Percentiles rank a stretch among this genome's conserved stretches.
These are phyloP conservation scores for Aureobasidium sp. DNA, from an alignment of 2,329 filamentous ascomycete genomes.

Conservation along the genomic window DNA sequence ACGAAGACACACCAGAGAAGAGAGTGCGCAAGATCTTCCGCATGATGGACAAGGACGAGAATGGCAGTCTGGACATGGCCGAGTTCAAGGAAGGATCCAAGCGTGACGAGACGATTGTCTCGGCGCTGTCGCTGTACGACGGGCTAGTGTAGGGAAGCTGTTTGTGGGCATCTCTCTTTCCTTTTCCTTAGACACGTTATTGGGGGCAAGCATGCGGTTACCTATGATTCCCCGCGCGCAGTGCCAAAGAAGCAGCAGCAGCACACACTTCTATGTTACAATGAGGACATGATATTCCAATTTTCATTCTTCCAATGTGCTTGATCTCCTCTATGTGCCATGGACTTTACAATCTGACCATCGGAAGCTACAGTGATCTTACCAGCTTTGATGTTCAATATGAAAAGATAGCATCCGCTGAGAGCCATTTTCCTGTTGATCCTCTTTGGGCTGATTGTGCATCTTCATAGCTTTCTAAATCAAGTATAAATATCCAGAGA, in stretches of 20 bases:
- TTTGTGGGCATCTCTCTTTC: neutral
- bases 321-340: too few relatives aligned
- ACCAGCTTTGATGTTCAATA: too few relatives aligned
- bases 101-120: slow-evolving; percentile 97
- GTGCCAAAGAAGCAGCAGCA: slow-evolving; percentile 5
- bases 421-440: too few relatives aligned
- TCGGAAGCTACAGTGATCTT: too few relatives aligned
- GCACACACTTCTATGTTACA: neutral
- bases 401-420: too few relatives aligned
- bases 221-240: neutral
- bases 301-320: neutral
- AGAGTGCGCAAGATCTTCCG: slow-evolving; percentile 96
- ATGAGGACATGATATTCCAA: slow-evolving; percentile 6
- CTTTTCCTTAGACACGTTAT: neutral
- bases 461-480: too few relatives aligned
- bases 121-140: slow-evolving; percentile 90
- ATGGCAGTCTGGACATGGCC: slow-evolving; percentile 90
- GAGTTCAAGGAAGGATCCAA: slow-evolving; percentile 99
- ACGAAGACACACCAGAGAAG: slow-evolving; percentile 98
- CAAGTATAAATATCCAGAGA: too few relatives aligned
- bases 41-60: slow-evolving; percentile 99
- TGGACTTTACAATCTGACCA: too few relatives aligned
- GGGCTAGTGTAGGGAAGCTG: slow-evolving; percentile 65
- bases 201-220: neutral
- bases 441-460: too few relatives aligned